Percentiles rank a stretch among this genome's conserved stretches.
Evolutionary conservation across 1,139 yeast species (phyloP).

Genomic region (Yamadazyma epiphylla): DNA sequence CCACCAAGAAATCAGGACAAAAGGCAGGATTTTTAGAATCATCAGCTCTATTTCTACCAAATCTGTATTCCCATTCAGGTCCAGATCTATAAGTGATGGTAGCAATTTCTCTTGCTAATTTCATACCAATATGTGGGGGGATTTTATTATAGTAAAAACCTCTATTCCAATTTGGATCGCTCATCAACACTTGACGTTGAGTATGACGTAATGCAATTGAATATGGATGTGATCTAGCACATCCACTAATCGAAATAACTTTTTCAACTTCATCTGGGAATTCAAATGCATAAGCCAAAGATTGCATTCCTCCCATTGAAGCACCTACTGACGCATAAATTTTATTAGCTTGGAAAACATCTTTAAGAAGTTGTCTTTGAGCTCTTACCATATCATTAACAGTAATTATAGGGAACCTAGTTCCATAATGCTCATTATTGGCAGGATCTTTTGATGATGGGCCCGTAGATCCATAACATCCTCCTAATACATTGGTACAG

Average conservation of each 20-base stretch:
- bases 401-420: slow-evolving; percentile 82
- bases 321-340: slow-evolving; percentile 84
- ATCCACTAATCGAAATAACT: slow-evolving; percentile 78
- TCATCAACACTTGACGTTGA: slow-evolving; percentile 90
- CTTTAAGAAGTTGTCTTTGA: slow-evolving; percentile 63
- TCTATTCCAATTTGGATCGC: slow-evolving; percentile 92
- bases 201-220: slow-evolving; percentile 92
- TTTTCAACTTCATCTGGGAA: slow-evolving; percentile 74
- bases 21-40: slow-evolving; percentile 77
- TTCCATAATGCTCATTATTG: slow-evolving; percentile 65
- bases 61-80: slow-evolving; percentile 94
- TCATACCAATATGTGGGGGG: slow-evolving; percentile 95
- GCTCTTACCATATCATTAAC: slow-evolving; percentile 91
- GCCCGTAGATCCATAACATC: slow-evolving; percentile 94
- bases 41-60: slow-evolving; percentile 85
- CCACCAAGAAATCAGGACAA: slow-evolving; percentile 90
- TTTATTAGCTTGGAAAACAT: slow-evolving; percentile 58
- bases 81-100: slow-evolving; percentile 94
- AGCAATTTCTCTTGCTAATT: slow-evolving; percentile 87
- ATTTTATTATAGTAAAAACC: slow-evolving; percentile 78
- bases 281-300: slow-evolving; percentile 81
- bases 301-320: slow-evolving; percentile 97
- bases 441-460: slow-evolving; percentile 82
- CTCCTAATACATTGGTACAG: slow-evolving; percentile 90
- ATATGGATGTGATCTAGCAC: slow-evolving; percentile 92